Percentiles rank a stretch among this genome's conserved stretches.
phyloP scores from a whole-genome alignment of 192 early-diverging fungal genomes.

The Coemansia sp. region DNA sequence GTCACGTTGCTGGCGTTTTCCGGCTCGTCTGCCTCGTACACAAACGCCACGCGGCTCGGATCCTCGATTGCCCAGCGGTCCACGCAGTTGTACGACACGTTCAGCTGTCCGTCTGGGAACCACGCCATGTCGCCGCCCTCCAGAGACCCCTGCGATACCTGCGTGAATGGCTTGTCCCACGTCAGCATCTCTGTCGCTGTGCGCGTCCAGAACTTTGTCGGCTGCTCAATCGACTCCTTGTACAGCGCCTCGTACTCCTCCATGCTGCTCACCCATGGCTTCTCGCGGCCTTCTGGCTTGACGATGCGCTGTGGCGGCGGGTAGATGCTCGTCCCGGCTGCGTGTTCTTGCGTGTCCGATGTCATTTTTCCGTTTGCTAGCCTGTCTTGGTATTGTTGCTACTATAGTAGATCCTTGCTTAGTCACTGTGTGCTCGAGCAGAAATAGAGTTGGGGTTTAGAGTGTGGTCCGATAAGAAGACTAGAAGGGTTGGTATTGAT shows the following conservation, averaged over 20 bases:
- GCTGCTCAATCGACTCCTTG: constrained; percentile 76
- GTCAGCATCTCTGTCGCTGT: constrained; percentile 75
- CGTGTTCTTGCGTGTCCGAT: constrained; percentile 30
- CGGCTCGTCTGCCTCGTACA: constrained; percentile 89
- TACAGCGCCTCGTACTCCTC: constrained; percentile 82
- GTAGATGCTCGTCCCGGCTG: constrained; percentile 29
- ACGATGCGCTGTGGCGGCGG: constrained; percentile 67
- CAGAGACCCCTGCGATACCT: constrained; percentile 71
- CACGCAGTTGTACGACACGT: constrained; percentile 94
- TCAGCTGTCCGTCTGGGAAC: constrained; percentile 91
- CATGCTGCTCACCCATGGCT: constrained; percentile 70
- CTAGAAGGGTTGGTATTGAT: background rate
- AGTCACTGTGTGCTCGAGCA: background rate
- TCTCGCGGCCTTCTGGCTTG: constrained; percentile 51
- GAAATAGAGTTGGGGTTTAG: background rate
- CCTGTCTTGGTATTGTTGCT: background rate
- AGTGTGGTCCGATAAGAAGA: too few species aligned
- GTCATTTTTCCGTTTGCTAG: constrained; percentile 20
- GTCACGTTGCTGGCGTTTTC: constrained; percentile 76
- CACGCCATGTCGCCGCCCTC: constrained; percentile 86
- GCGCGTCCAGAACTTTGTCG: constrained; percentile 82
- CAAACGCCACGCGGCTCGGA: constrained; percentile 79
- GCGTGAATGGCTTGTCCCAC: constrained; percentile 81
- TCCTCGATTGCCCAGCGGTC: constrained; percentile 83
- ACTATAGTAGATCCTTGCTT: background rate